Conservation (phyloP, 805 yeast genomes). For the Candida ortonii region DNA sequence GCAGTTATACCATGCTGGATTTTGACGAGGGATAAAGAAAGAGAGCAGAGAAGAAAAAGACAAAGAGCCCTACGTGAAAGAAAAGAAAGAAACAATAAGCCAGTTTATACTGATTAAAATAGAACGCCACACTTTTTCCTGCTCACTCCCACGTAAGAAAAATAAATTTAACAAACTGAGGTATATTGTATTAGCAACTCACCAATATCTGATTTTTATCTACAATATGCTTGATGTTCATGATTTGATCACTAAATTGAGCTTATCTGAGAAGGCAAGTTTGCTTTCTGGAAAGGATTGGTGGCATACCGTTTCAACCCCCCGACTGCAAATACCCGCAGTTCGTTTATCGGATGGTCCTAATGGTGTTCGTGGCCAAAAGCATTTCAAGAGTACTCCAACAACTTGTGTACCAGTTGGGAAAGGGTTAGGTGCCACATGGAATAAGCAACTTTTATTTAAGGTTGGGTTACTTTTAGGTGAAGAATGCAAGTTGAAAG, state of each 20-base stretch:
- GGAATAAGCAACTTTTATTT: constrained; percentile 36
- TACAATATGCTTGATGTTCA: too few species aligned
- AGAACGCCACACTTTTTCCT: too few species aligned
- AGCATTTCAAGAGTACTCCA: constrained; percentile 37
- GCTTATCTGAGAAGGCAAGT: too few species aligned
- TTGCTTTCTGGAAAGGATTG: too few species aligned
- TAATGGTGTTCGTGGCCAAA: constrained; percentile 44
- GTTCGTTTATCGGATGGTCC: constrained; percentile 42
- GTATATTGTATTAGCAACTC: too few species aligned
- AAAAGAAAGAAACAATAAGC: constrained; percentile 1
- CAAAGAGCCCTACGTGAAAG: background rate
- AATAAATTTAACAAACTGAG: too few species aligned
- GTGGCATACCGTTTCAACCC: too few species aligned
- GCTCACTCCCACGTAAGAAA: too few species aligned
- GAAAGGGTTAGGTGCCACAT: constrained; percentile 43
- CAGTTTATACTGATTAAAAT: constrained; percentile 2
- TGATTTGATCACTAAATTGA: too few species aligned
- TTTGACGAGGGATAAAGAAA: constrained; percentile 1
- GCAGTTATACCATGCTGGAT: background rate
- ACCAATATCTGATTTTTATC: too few species aligned
- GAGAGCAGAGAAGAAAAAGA: constrained; percentile 1
- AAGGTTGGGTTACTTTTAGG: constrained; percentile 43
- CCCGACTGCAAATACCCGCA: too few species aligned
- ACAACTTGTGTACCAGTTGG: constrained; percentile 46
- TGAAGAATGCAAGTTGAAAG: constrained; percentile 40